Percentiles rank a stretch among this genome's conserved stretches.
These are phyloP conservation scores for Chenopodium berlandieri DNA, from an alignment of 148 eudicot genomes.

Conservation along the genomic window DNA sequence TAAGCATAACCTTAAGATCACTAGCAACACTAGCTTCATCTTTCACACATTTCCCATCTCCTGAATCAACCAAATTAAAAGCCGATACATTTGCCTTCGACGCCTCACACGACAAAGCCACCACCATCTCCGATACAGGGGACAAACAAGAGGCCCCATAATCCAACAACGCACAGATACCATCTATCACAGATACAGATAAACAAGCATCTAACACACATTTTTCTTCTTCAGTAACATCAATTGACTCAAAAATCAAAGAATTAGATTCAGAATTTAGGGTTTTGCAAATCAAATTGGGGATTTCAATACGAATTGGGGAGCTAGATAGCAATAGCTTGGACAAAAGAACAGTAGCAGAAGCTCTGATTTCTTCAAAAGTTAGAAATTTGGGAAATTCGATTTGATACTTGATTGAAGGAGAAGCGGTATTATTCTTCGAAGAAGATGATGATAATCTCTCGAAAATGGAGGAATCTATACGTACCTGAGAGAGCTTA, in stretches of 20 bases:
- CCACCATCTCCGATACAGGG: conserved; percentile 46
- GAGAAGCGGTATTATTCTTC: conserved; percentile 10
- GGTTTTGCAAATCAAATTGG: conserved; percentile 29
- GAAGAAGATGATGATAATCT: conserved; percentile 33
- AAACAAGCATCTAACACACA: conserved; percentile 32
- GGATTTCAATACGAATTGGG: conserved; percentile 31
- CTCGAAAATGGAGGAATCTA: conserved; percentile 61
- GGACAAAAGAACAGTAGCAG: conserved; percentile 43
- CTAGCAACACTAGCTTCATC: conserved; percentile 71
- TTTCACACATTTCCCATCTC: conserved; percentile 65
- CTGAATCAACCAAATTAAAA: conserved; percentile 58
- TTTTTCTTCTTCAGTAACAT: conserved; percentile 37
- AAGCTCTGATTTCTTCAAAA: conserved; percentile 57
- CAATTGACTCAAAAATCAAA: neutral
- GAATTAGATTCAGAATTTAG: conserved; percentile 30
- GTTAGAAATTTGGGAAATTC: conserved; percentile 43
- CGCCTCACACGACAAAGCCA: conserved; percentile 81
- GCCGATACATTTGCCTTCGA: conserved; percentile 42
- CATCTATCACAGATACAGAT: conserved; percentile 36
- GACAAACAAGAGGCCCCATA: conserved; percentile 41
- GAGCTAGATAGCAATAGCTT: conserved; percentile 49
- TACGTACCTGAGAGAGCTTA: conserved; percentile 38
- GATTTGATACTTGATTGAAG: conserved; percentile 32
- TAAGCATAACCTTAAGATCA: conserved; percentile 75
- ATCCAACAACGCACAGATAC: conserved; percentile 63